Evolutionary conservation across 306 rosid species (phyloP).

Genomic region (Citrullus amarus): DNA sequence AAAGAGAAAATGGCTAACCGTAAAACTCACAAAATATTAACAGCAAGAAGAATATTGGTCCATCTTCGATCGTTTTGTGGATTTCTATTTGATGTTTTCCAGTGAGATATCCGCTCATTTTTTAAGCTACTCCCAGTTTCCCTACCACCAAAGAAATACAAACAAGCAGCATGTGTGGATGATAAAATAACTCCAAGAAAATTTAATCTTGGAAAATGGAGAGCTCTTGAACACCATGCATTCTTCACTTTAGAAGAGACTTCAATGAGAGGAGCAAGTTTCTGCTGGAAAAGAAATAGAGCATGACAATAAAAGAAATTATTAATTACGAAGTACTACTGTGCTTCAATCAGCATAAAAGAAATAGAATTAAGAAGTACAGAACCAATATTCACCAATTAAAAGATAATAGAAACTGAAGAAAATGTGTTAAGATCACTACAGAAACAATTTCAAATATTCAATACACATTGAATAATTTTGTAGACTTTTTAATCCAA

Average conservation of each 20-base stretch:
- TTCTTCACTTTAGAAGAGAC: slow-evolving; percentile 32
- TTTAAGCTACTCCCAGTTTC: slow-evolving; percentile 25
- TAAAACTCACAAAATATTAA: slow-evolving; percentile 64
- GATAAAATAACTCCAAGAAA: slow-evolving; percentile 24
- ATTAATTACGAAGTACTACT: not conserved
- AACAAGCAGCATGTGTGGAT: slow-evolving; percentile 37
- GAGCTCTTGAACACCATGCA: slow-evolving; percentile 27
- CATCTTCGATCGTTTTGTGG: slow-evolving; percentile 44
- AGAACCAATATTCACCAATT: not conserved
- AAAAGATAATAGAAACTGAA: not conserved
- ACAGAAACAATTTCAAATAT: not conserved
- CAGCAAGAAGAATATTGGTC: slow-evolving; percentile 72
- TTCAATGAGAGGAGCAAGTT: slow-evolving; percentile 7
- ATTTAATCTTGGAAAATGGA: slow-evolving; percentile 26
- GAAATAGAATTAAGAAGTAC: not conserved
- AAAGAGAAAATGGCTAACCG: not conserved
- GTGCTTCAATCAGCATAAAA: not conserved
- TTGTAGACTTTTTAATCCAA: not conserved
- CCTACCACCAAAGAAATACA: slow-evolving; percentile 43
- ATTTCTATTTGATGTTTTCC: slow-evolving; percentile 23
- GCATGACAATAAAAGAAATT: not conserved
- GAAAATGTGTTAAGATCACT: not conserved
- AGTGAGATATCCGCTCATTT: slow-evolving; percentile 27
- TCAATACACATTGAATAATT: not conserved
- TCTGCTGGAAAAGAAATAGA: slow-evolving; percentile 20